These are phyloP conservation scores for Thraustochytrium striatum DNA, from an alignment of 352 stramenopile genomes.

Conservation along the genomic window DNA sequence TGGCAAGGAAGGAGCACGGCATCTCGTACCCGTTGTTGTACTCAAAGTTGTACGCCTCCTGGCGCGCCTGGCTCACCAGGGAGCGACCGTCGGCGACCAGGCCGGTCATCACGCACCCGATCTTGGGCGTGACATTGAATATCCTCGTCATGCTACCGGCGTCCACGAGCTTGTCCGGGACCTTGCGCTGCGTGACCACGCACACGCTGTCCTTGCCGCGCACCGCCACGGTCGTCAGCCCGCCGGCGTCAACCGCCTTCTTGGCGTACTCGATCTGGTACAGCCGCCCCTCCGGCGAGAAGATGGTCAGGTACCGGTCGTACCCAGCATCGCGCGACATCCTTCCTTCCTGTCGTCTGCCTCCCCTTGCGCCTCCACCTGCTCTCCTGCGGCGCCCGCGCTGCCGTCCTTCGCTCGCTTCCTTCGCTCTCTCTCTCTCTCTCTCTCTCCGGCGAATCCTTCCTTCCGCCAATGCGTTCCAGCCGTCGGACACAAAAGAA, in stretches of 20 bases:
- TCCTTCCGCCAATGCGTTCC: no score
- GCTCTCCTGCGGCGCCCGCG: no score
- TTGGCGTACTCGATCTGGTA: conserved; percentile 99
- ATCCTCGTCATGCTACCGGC: conserved; percentile 31
- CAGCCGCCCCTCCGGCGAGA: conserved; percentile 94
- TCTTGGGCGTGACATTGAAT: conserved; percentile 45
- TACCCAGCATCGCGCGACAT: conserved; percentile 78
- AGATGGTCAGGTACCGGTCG: conserved; percentile 89
- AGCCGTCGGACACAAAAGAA: no score
- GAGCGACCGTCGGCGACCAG: conserved; percentile 72
- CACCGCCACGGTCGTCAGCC: conserved; percentile 91
- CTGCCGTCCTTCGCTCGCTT: no score
- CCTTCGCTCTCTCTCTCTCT: no score
- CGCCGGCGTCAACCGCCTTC: conserved; percentile 86
- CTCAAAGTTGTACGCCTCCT: conserved; percentile 95
- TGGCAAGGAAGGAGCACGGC: conserved; percentile 86
- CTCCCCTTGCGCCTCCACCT: no score
- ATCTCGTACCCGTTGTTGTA: conserved; percentile 93
- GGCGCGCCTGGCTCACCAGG: conserved; percentile 88
- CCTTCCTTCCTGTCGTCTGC: no score
- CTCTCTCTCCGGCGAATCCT: no score
- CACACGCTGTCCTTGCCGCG: conserved; percentile 84
- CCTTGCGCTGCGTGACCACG: conserved; percentile 98
- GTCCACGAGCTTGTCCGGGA: conserved; percentile 68
- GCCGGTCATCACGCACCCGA: conserved; percentile 34